Conservation (phyloP, 1,284 basidiomycete genomes). For the Trichosporon sp. region DNA sequence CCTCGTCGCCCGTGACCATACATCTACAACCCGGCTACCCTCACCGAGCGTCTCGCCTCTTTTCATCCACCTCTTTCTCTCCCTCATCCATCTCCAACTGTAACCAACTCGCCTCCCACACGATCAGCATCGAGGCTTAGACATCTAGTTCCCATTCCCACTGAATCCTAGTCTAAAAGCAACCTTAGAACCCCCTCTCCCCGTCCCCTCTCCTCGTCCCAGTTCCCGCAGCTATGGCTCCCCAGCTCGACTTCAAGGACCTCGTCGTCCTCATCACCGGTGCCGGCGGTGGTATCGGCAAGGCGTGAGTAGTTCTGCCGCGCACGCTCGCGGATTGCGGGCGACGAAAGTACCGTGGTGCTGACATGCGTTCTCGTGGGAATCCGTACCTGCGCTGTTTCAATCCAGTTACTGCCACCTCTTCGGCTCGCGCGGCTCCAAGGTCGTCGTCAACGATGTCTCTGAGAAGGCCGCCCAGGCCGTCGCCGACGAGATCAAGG, state of each 20-base stretch:
- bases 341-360: not conserved
- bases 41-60: not conserved
- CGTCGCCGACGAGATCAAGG: slow-evolving; percentile 83
- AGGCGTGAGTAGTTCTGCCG: slow-evolving; percentile 56
- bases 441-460: slow-evolving; percentile 94
- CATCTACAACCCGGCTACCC: not conserved
- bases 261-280: slow-evolving; percentile 94
- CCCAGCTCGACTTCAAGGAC: slow-evolving; percentile 63
- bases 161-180: not conserved
- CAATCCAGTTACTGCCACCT: slow-evolving; percentile 73
- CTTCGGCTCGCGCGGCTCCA: slow-evolving; percentile 86
- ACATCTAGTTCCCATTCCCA: not conserved
- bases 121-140: not conserved
- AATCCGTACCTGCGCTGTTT: not conserved
- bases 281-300: slow-evolving; percentile 90
- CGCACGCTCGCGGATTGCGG: not conserved
- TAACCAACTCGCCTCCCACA: slow-evolving; percentile 1
- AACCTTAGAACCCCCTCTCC: not conserved
- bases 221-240: not conserved
- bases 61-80: not conserved
- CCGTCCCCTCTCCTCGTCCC: not conserved
- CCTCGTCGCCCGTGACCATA: not conserved
- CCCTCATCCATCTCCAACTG: not conserved
- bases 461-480: slow-evolving; percentile 82
- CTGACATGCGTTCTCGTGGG: slow-evolving; percentile 2